A percentile compares a stretch with the other conserved stretches of the same genome.
Conservation (phyloP, 768 basidiomycete genomes). For the Macrolepiota albuminosa region DNA sequence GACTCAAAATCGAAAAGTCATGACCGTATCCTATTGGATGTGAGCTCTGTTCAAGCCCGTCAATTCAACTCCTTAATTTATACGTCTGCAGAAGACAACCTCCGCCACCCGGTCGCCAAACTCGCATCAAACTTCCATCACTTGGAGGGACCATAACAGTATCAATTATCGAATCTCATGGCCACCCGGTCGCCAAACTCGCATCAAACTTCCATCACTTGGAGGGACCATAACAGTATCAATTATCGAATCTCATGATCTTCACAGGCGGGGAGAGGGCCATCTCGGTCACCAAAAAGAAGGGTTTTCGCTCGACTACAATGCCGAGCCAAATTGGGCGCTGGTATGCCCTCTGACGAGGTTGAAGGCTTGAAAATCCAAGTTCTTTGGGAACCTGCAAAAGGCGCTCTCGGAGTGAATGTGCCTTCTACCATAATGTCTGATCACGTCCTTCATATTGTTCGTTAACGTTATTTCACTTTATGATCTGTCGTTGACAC, state of each 20-base stretch:
- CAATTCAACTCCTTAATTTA: background rate
- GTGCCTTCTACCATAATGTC: slow-evolving; percentile 43
- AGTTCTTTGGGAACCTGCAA: slow-evolving; percentile 76
- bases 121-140: slow-evolving; percentile 44
- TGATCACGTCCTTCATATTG: slow-evolving; percentile 46
- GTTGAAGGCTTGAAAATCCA: slow-evolving; percentile 65
- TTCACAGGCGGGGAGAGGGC: slow-evolving; percentile 33
- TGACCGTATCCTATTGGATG: slow-evolving; percentile 88
- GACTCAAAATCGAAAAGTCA: slow-evolving; percentile 57
- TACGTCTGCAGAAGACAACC: slow-evolving; percentile 18
- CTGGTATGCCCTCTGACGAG: slow-evolving; percentile 60
- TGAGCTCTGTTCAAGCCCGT: slow-evolving; percentile 28
- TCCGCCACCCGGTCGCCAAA: slow-evolving; percentile 26
- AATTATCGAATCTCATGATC: slow-evolving; percentile 49
- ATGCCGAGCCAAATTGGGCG: slow-evolving; percentile 55
- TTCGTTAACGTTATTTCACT: slow-evolving; percentile 30
- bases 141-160: slow-evolving; percentile 73
- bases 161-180: slow-evolving; percentile 55
- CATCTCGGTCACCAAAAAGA: slow-evolving; percentile 48
- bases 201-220: slow-evolving; percentile 46
- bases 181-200: slow-evolving; percentile 27
- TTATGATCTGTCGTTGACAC: background rate
- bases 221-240: slow-evolving; percentile 76
- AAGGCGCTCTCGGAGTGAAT: slow-evolving; percentile 57
- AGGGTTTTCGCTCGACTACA: slow-evolving; percentile 60